These are phyloP conservation scores for Fusarium luffae DNA, from an alignment of 2,329 filamentous ascomycete genomes.

Conservation along the genomic window DNA sequence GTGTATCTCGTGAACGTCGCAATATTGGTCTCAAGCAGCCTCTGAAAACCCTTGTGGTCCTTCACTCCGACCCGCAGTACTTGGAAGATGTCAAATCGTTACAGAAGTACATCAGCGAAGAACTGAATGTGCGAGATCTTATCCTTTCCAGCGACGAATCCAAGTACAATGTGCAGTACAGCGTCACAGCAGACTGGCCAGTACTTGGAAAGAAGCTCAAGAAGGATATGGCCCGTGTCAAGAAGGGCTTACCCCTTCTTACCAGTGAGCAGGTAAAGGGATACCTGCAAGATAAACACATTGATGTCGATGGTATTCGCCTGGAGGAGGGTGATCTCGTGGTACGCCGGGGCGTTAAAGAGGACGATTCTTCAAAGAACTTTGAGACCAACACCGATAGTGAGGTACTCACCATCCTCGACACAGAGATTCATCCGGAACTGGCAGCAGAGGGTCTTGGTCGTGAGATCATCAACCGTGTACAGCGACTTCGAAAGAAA, in stretches of 20 bases:
- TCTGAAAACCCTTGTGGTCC: slow-evolving; percentile 87
- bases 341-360: slow-evolving; percentile 80
- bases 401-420: slow-evolving; percentile 92
- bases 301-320: slow-evolving; percentile 86
- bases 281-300: slow-evolving; percentile 78
- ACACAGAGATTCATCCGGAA: slow-evolving; percentile 83
- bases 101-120: slow-evolving; percentile 88
- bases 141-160: slow-evolving; percentile 87
- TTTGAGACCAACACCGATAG: slow-evolving; percentile 90
- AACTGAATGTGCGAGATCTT: slow-evolving; percentile 89
- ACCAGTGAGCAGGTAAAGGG: slow-evolving; percentile 83
- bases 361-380: slow-evolving; percentile 75
- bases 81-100: slow-evolving; percentile 87
- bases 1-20: slow-evolving; percentile 86
- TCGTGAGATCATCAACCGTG: slow-evolving; percentile 90
- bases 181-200: slow-evolving; percentile 90
- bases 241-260: slow-evolving; percentile 85
- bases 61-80: slow-evolving; percentile 85
- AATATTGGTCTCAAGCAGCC: slow-evolving; percentile 90
- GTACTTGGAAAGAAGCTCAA: slow-evolving; percentile 96
- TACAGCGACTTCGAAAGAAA: slow-evolving; percentile 94
- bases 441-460: slow-evolving; percentile 89
- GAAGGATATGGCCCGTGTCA: slow-evolving; percentile 91
- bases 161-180: slow-evolving; percentile 92
- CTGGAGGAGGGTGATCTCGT: slow-evolving; percentile 83